Evolutionary conservation across 768 basidiomycete genomes (phyloP), one percentile per base, ranked within the genome.

Genomic region (Chalciporus piperatus): DNA sequence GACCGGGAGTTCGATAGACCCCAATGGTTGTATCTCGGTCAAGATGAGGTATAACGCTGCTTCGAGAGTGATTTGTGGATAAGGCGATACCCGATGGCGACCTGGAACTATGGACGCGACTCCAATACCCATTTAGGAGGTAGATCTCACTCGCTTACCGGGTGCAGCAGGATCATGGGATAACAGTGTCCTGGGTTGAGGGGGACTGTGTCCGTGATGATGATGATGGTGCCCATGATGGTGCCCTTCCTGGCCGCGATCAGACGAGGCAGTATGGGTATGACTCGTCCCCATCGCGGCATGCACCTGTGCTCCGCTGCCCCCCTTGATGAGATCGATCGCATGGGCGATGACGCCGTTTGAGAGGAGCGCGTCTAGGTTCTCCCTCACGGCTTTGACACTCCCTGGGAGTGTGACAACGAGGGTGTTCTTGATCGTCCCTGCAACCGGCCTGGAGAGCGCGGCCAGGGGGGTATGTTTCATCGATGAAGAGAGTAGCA

Each of bases 371-470:
- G 78, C 77, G 1, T 79, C 78, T 51, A 92, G 62, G 60, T 84
- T 89, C 61, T 96, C 92, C 55, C 76, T 83, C 37, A 92, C 92
- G 3, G 89, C 92, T 61, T 89, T 92, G 35, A 85, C 79, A 59
- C 89, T 91, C 3, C 92, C 92, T 0, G 92, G 93, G 10, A 95
- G 81, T 0, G 89, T 92, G 17, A 89, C 76, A 22, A 96, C 72
- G 19, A 96, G 76, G 0, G 83, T 85, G 46, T 76, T 76, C 22
- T 72, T 75, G 53, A 84, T 69, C 8, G 83, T 87, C 3, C 92
- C 92, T 4, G 89, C 90, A 14, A 93, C 75, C 1, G 92, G 92
- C 6, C 92, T 81, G 3, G 91, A 87, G 14, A 96, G 77, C 0
- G 89, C 87, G 4, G 89, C 92, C 28, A 92, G 72, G 2, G 87